Evolutionary conservation across 805 yeast species (phyloP).

Genomic region (Teunomyces barrocoloradensis): DNA sequence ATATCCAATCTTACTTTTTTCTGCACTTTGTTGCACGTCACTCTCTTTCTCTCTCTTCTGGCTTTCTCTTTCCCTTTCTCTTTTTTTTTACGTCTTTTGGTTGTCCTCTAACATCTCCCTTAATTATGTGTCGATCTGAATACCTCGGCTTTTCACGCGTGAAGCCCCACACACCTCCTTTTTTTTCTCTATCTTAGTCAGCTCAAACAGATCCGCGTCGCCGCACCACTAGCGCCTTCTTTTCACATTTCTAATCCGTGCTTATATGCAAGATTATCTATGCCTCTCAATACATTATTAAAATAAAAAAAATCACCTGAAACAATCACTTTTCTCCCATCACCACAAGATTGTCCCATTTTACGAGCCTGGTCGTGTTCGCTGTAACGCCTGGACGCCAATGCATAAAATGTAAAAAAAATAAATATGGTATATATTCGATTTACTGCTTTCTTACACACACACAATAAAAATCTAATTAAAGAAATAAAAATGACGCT

Average conservation of each 20-base stretch:
- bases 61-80: too few species aligned
- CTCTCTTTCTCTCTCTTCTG: neutral
- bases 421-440: neutral
- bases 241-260: neutral
- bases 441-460: too few species aligned
- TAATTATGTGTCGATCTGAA: neutral
- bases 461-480: too few species aligned
- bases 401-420: neutral
- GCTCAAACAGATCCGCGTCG: neutral
- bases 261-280: neutral
- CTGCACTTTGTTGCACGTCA: neutral
- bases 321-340: neutral
- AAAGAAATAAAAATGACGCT: too few species aligned
- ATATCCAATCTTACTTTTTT: neutral
- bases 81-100: too few species aligned
- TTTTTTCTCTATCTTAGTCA: neutral
- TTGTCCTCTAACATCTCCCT: too few species aligned
- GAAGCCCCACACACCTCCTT: neutral
- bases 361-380: neutral
- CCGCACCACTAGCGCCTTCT: neutral
- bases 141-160: neutral
- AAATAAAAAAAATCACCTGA: neutral
- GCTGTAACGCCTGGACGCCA: neutral
- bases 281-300: neutral
- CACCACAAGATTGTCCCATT: neutral